Base-by-base conservation (phyloP, 805 yeast genomes). In the Candida suzukii region DNA sequence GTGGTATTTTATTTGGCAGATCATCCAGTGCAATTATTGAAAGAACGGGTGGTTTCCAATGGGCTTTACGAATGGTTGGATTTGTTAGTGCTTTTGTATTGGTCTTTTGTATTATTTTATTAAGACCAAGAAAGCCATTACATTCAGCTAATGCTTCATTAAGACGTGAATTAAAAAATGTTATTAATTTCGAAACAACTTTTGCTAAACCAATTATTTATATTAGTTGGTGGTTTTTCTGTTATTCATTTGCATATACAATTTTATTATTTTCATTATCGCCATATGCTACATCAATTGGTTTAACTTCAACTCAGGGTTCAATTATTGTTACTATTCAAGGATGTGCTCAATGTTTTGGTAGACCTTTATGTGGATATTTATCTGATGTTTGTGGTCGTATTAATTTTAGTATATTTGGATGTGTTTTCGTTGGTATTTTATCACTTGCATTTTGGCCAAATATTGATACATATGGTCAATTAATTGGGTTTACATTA, bases 401-500 rank as follows among this genome's bases (percentile, higher is more conserved):
- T 36, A 57, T 67, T 0, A 76, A 76, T 50, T 57, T 67, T 16
- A 65, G 78, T 4, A 58, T 68, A 11, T 25, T 59, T 4, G 48
- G 63, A 7, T 64, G 73, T 1, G 17, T 50, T 1, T 43, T 71
- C 3, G 46, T 69, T 22, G 57, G 65, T 2, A 47, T 74, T 0
- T 45, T 73, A n/a, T 48, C 63, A 26, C 66, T 73, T 42, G 67
- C 59, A 3, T 73, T 67, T 46, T 76, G 83, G 82, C 60, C 73
- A 13, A 68, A 74, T 19, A 57, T 72, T 1, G 57, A 60, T 14
- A 65, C 66, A 1, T 74, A 68, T 47, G 56, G 62, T 0, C 60
- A 65, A 20, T 49, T 76, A 25, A 45, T 75, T 1, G 67, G 62
- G 13, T 76, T 74, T 49, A 57, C 70, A 0, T 53, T 73, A 4